These are phyloP conservation scores for Hibiscus syriacus DNA, from an alignment of 345 rosid species.

Conservation along the genomic window DNA sequence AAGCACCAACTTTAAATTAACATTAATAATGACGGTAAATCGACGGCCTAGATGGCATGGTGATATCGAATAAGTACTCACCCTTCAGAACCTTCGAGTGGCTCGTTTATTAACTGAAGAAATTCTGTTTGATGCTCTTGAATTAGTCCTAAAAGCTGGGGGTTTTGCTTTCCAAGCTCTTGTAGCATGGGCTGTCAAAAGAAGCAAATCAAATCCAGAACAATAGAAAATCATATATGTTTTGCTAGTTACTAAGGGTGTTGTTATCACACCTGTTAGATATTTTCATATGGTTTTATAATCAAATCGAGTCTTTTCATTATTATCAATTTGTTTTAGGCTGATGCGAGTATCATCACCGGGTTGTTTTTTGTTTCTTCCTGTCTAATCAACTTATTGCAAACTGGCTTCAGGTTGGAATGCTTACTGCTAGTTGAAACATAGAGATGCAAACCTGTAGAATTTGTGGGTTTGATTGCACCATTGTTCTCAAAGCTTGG, in stretches of 20 bases:
- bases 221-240: background rate
- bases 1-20: background rate
- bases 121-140: conserved; percentile 94
- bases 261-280: too few species aligned
- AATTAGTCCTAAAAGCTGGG: conserved; percentile 81
- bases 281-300: background rate
- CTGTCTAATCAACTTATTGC: background rate
- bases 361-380: background rate
- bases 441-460: conserved; percentile 48
- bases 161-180: conserved; percentile 98
- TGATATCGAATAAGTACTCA: conserved; percentile 24
- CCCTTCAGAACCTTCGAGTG: conserved; percentile 91
- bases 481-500: conserved; percentile 89
- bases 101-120: conserved; percentile 91
- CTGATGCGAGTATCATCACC: background rate
- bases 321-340: too few species aligned
- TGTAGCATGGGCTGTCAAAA: conserved; percentile 90
- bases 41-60: background rate
- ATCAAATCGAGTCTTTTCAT: background rate
- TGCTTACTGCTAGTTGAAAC: background rate
- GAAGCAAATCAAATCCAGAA: conserved; percentile 7
- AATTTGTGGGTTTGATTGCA: conserved; percentile 93
- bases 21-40: background rate
- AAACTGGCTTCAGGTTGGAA: background rate
- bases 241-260: too few species aligned